phyloP scores from a whole-genome alignment of 805 yeast genomes.

The Ogataea chonburiensis region DNA sequence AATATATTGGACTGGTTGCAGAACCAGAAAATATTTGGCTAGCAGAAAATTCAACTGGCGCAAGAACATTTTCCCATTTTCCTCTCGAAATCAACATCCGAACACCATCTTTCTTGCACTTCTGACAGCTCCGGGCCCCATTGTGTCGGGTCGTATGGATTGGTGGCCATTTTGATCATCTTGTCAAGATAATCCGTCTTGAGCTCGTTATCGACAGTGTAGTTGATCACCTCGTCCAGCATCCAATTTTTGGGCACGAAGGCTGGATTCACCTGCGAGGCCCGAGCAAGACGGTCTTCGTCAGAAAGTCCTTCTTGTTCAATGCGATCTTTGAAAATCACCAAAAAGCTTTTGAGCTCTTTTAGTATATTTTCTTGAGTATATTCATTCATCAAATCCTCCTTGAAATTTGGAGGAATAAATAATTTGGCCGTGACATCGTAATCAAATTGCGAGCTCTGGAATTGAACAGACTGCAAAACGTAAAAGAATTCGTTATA shows the following conservation, averaged over 20 bases:
- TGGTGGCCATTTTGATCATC: slow-evolving; percentile 64
- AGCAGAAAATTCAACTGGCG: slow-evolving; percentile 36
- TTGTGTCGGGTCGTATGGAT: slow-evolving; percentile 67
- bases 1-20: slow-evolving; percentile 1
- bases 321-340: slow-evolving; percentile 42
- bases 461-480: slow-evolving; percentile 50
- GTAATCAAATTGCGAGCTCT: slow-evolving; percentile 30
- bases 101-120: slow-evolving; percentile 59
- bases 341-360: slow-evolving; percentile 52
- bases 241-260: slow-evolving; percentile 87
- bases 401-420: slow-evolving; percentile 30
- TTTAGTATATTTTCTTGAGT: slow-evolving; percentile 41
- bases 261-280: slow-evolving; percentile 62
- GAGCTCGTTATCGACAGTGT: slow-evolving; percentile 50
- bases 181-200: slow-evolving; percentile 55
- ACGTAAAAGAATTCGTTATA: slow-evolving; percentile 75
- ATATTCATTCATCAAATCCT: slow-evolving; percentile 24
- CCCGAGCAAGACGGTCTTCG: slow-evolving; percentile 38
- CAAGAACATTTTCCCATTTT: slow-evolving; percentile 78
- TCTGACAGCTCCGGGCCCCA: slow-evolving; percentile 71
- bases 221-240: slow-evolving; percentile 73
- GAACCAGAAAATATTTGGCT: slow-evolving; percentile 2
- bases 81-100: slow-evolving; percentile 49
- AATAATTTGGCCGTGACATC: slow-evolving; percentile 29
- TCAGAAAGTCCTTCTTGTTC: slow-evolving; percentile 37